Conservation (phyloP, 352 stramenopile genomes). For the Blastocystis sp. region DNA sequence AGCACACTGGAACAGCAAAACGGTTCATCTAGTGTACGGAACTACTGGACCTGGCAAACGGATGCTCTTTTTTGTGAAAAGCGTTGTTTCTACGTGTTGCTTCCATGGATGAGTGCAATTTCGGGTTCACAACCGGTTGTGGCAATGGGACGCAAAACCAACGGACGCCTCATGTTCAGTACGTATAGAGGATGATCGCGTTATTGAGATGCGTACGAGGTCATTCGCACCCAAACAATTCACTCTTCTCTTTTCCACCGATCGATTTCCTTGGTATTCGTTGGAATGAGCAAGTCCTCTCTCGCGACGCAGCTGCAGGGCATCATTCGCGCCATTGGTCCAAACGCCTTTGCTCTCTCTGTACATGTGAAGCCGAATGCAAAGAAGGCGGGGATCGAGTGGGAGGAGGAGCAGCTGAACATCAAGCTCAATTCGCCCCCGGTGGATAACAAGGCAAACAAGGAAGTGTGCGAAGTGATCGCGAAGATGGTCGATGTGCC, state of each 20-base stretch:
- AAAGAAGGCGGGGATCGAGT: constrained; percentile 58
- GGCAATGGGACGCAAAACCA: too few relatives aligned
- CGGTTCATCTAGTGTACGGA: not conserved
- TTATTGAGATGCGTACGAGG: too few relatives aligned
- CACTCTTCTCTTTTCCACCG: too few relatives aligned
- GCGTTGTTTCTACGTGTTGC: too few relatives aligned
- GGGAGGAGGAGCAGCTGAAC: constrained; percentile 40
- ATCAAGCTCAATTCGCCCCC: constrained; percentile 58
- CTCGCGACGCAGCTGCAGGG: not conserved
- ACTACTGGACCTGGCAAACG: too few relatives aligned
- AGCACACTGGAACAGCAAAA: not conserved
- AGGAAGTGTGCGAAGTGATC: constrained; percentile 61
- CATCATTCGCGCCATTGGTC: not conserved
- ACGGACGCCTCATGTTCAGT: too few relatives aligned
- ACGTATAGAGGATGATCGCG: too few relatives aligned
- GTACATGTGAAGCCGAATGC: constrained; percentile 67
- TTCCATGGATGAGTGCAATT: too few relatives aligned
- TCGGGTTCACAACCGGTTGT: too few relatives aligned
- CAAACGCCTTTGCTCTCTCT: constrained; percentile 10
- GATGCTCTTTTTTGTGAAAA: too few relatives aligned
- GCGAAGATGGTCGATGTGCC: constrained; percentile 41
- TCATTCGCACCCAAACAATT: too few relatives aligned
- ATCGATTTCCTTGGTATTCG: too few relatives aligned
- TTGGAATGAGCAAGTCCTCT: not conserved
- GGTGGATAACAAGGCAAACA: constrained; percentile 62